These are phyloP conservation scores for Starmerella stigmatis DNA, from an alignment of 805 yeast genomes.

Conservation along the genomic window DNA sequence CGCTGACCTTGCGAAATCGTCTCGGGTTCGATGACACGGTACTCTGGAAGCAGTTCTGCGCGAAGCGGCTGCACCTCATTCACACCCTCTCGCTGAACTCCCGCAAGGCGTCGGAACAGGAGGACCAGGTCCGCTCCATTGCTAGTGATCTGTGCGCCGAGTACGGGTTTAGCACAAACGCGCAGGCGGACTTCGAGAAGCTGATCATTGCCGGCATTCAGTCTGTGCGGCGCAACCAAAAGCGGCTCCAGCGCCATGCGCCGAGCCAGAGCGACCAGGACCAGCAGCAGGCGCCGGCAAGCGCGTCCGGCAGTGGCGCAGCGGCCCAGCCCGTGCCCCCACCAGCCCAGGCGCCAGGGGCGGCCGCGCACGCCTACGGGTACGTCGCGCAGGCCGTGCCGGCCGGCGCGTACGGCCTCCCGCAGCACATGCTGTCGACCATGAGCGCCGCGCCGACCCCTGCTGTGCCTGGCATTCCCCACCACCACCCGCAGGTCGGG, in stretches of 20 bases:
- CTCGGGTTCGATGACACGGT: constrained; percentile 71
- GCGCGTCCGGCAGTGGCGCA: too few relatives aligned
- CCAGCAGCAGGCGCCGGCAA: not conserved
- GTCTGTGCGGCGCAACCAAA: constrained; percentile 75
- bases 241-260: constrained; percentile 19
- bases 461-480: not conserved
- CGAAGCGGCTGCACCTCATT: constrained; percentile 77
- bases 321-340: too few relatives aligned
- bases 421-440: not conserved
- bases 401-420: not conserved
- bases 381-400: not conserved
- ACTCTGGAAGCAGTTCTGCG: constrained; percentile 83
- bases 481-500: not conserved
- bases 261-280: not conserved
- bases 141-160: constrained; percentile 70
- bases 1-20: constrained; percentile 48
- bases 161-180: constrained; percentile 53
- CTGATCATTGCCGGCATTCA: constrained; percentile 89
- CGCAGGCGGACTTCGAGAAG: constrained; percentile 69
- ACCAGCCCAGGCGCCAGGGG: too few relatives aligned
- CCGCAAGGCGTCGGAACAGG: constrained; percentile 88
- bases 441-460: not conserved
- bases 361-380: not conserved
- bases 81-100: constrained; percentile 55
- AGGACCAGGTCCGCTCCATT: constrained; percentile 63